These are phyloP conservation scores for Calonectria montana DNA, from an alignment of 2,329 filamentous ascomycete species.

Conservation along the genomic window DNA sequence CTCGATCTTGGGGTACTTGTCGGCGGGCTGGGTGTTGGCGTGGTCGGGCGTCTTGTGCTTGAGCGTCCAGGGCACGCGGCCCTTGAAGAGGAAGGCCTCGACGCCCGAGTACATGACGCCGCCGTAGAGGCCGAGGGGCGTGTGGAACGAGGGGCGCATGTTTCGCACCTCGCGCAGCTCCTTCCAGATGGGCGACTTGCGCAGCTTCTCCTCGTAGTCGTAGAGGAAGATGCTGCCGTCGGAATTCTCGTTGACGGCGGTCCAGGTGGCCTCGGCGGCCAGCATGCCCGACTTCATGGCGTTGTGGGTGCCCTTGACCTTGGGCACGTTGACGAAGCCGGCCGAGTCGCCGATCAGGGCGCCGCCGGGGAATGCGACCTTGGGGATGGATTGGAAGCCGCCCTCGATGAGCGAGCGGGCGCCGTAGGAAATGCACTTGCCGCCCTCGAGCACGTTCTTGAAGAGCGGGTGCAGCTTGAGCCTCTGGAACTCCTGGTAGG, in stretches of 20 bases:
- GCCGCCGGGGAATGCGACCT: slow-evolving; percentile 95
- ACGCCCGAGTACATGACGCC: slow-evolving; percentile 93
- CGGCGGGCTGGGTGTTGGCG: slow-evolving; percentile 81
- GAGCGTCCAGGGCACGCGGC: slow-evolving; percentile 90
- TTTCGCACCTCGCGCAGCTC: slow-evolving; percentile 96
- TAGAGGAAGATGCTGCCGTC: slow-evolving; percentile 88
- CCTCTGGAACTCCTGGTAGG: slow-evolving; percentile 97
- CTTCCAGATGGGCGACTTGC: slow-evolving; percentile 90
- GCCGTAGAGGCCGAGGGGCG: slow-evolving; percentile 86
- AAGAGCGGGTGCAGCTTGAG: slow-evolving; percentile 98
- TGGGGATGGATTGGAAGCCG: slow-evolving; percentile 97
- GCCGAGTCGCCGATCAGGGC: slow-evolving; percentile 96
- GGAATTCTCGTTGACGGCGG: slow-evolving; percentile 69
- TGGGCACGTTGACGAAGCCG: slow-evolving; percentile 96
- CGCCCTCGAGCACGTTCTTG: slow-evolving; percentile 86
- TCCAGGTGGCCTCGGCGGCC: slow-evolving; percentile 89
- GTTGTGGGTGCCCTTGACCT: slow-evolving; percentile 98
- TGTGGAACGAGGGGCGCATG: slow-evolving; percentile 96
- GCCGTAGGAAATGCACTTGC: slow-evolving; percentile 97
- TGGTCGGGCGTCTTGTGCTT: slow-evolving; percentile 85
- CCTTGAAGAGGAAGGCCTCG: slow-evolving; percentile 88
- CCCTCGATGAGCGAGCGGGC: slow-evolving; percentile 93
- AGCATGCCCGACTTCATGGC: slow-evolving; percentile 98
- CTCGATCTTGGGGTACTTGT: slow-evolving; percentile 87
- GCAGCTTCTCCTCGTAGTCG: slow-evolving; percentile 91